Evolutionary conservation across 1,284 basidiomycete species (phyloP).

Genomic region (Cutaneotrichosporon cavernicola): DNA sequence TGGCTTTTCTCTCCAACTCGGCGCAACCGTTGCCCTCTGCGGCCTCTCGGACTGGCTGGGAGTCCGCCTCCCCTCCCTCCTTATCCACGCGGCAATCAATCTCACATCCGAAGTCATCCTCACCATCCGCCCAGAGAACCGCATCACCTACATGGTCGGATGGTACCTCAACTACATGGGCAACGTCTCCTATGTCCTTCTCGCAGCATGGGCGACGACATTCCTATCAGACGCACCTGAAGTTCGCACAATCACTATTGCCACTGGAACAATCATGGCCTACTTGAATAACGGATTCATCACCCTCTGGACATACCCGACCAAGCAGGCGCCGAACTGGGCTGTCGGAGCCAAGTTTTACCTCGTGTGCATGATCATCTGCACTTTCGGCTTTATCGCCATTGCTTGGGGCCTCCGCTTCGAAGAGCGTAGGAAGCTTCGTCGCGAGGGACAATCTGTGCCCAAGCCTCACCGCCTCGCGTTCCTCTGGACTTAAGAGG

Average conservation of each 20-base stretch:
- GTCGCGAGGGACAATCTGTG: constrained; percentile 11
- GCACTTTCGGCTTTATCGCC: constrained; percentile 13
- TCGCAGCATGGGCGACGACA: constrained; percentile 17
- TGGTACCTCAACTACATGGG: constrained; percentile 23
- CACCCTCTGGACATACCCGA: constrained; percentile 20
- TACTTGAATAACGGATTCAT: constrained; percentile 22
- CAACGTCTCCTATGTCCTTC: constrained; percentile 13
- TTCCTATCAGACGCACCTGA: constrained; percentile 19
- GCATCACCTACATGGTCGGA: constrained; percentile 15
- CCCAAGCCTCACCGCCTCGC: constrained; percentile 12
- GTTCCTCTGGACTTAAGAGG: constrained; percentile 22
- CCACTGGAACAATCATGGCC: constrained; percentile 20
- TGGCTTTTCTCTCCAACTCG: constrained; percentile 15
- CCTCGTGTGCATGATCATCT: constrained; percentile 19
- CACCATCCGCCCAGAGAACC: constrained; percentile 13
- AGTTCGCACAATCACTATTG: constrained; percentile 17
- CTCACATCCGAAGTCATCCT: constrained; percentile 19
- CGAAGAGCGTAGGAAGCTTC: constrained; percentile 19
- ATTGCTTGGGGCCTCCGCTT: constrained; percentile 21
- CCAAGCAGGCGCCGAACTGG: constrained; percentile 22
- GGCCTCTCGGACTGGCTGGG: constrained; percentile 17
- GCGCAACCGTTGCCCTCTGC: constrained; percentile 11
- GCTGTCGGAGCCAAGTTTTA: constrained; percentile 22
- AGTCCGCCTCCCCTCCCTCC: constrained; percentile 19
- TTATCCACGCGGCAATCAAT: constrained; percentile 18